phyloP scores from a whole-genome alignment of 2,329 filamentous ascomycete species.

The Diaporthe batatas region DNA sequence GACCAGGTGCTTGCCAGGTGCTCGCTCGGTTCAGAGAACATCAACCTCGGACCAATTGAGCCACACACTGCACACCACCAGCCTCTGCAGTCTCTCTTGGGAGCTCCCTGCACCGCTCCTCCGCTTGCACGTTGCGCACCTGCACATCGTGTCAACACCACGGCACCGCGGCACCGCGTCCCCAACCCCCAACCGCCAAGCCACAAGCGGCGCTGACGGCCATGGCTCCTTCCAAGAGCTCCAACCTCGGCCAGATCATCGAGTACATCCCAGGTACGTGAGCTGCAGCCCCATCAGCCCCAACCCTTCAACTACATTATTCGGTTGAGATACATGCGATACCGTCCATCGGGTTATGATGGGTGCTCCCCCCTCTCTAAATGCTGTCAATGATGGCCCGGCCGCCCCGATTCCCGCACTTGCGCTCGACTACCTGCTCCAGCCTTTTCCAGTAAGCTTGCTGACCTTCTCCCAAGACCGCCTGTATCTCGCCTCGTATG shows the following conservation, averaged over 20 bases:
- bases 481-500: conserved; percentile 93
- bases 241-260: conserved; percentile 88
- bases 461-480: conserved; percentile 76
- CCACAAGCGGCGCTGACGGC: conserved; percentile 57
- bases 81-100: background rate
- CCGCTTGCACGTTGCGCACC: background rate
- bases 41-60: background rate
- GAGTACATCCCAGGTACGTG: conserved; percentile 93
- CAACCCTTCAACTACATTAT: conserved; percentile 29
- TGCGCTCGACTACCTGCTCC: conserved; percentile 45
- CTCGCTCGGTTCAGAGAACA: background rate
- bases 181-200: background rate
- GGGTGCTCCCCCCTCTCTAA: background rate
- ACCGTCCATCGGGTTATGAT: background rate
- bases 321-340: conserved; percentile 1
- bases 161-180: background rate
- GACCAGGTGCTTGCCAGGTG: too few species aligned
- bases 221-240: conserved; percentile 58
- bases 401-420: conserved; percentile 15
- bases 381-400: background rate
- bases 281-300: background rate
- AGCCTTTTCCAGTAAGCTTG: conserved; percentile 47
- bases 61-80: conserved; percentile 11
- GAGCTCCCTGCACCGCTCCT: background rate
- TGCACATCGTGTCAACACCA: background rate